Base-by-base conservation (phyloP, 139 green algal species). In the Haematococcus sp. region DNA sequence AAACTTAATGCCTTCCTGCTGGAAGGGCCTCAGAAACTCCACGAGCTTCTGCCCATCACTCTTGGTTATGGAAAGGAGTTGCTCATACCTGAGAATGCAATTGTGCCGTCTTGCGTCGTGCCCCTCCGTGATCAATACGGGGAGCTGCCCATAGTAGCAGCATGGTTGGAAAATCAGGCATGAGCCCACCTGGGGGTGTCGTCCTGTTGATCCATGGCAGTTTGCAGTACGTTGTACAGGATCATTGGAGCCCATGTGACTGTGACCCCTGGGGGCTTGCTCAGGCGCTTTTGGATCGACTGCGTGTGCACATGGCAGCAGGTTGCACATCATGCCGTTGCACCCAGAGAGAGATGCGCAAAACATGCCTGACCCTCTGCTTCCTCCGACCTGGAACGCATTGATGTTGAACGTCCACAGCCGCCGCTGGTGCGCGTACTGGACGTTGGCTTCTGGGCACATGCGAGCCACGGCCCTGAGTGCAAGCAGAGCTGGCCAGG, bases 1-100 rank as follows among this genome's bases (percentile, higher is more conserved):
- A 78, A 93, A 96, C 61, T 77, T 68, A n/a, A 97, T 85, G 9
- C 92, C 92, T 44, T 91, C 84, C 0, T 86, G 81, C 67, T 87
- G 85, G 73, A 90, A 90, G 0, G 61, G 74, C 79, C 85, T 86
- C 81, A 90, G 86, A 23, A 73, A 76, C 34, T 82, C 51, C 17
- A 83, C 76, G 43, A 87, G 68, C 9, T 28, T 74, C 51, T 77
- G 30, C 7, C 58, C 71, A 15, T 35, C 44, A 9, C 63, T 46
- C 23, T 72, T 35, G 25, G 40, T 13, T 5, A 28, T 30, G 22
- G 25, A 2, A 2, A 52, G 30, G 15, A 74, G 28, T 1, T 51
- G 28, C 31, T 34, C 31, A 32, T 66, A 74, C 32, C 68, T 74
- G 68, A 13, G 64, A 27, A 31, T 9, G 23, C 54, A 61, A 61